These are phyloP conservation scores for Apophysomyces trapeziformis DNA, from an alignment of 371 early-diverging fungal genomes.

Conservation along the genomic window DNA sequence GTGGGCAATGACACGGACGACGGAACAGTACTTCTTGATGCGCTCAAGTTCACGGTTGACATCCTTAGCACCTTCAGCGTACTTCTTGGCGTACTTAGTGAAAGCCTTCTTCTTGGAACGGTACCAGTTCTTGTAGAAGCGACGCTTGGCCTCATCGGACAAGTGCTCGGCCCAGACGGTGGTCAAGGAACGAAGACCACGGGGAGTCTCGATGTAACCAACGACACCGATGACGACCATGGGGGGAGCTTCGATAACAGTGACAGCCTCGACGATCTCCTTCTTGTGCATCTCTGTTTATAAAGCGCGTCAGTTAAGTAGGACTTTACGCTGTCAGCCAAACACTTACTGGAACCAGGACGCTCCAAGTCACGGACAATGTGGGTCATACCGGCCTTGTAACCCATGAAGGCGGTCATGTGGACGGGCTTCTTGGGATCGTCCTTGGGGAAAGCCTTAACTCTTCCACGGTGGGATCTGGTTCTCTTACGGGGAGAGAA, in stretches of 20 bases:
- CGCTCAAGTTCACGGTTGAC: conserved; percentile 94
- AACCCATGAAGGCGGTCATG: conserved; percentile 98
- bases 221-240: conserved; percentile 99
- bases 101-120: conserved; percentile 99
- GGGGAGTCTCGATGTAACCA: conserved; percentile 99
- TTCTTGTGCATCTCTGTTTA: conserved; percentile 95
- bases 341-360: conserved; percentile 89
- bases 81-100: conserved; percentile 98
- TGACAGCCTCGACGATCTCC: conserved; percentile 99
- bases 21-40: conserved; percentile 98
- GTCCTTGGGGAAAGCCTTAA: conserved; percentile 99
- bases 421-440: conserved; percentile 95
- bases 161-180: conserved; percentile 99
- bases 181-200: conserved; percentile 96
- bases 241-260: conserved; percentile 98
- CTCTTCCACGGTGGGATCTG: conserved; percentile 92
- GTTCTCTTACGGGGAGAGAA: conserved; percentile 99
- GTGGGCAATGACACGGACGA: conserved; percentile 99
- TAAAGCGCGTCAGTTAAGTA: too few species aligned
- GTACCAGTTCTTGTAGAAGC: conserved; percentile 99
- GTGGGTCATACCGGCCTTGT: conserved; percentile 99
- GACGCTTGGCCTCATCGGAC: conserved; percentile 96
- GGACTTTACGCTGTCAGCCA: not conserved
- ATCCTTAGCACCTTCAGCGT: conserved; percentile 89
- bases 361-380: conserved; percentile 98